Evolutionary conservation across 2,329 filamentous ascomycete species (phyloP).

Genomic region (Lachnellula cervina): DNA sequence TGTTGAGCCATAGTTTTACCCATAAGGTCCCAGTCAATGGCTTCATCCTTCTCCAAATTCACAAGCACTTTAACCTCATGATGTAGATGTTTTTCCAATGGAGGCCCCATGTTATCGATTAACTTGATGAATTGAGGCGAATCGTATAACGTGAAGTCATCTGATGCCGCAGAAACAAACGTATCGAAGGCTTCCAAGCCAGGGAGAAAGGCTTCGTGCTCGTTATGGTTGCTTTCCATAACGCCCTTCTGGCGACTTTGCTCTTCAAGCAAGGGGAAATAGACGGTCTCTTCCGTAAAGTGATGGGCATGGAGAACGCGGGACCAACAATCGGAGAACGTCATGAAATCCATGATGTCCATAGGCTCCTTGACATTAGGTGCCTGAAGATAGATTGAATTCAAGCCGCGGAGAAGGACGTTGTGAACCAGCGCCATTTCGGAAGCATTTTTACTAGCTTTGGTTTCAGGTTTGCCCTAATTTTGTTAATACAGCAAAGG

Average conservation of each 20-base stretch:
- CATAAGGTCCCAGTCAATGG: too few species aligned
- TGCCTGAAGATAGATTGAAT: constrained; percentile 35
- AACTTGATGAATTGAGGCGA: too few species aligned
- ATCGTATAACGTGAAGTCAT: too few species aligned
- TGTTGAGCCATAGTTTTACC: too few species aligned
- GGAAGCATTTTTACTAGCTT: too few species aligned
- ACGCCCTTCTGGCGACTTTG: constrained; percentile 32
- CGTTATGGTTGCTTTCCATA: constrained; percentile 39
- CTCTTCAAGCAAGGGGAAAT: constrained; percentile 38
- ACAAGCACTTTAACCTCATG: too few species aligned
- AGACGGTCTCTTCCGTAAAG: constrained; percentile 33
- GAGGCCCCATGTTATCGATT: too few species aligned
- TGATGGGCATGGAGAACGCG: constrained; percentile 37
- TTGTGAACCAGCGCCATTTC: constrained; percentile 34
- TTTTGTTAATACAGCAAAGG: too few species aligned
- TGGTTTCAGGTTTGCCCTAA: too few species aligned
- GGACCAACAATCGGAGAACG: constrained; percentile 14
- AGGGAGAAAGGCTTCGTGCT: constrained; percentile 37
- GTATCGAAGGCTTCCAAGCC: constrained; percentile 32
- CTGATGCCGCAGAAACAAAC: constrained; percentile 26
- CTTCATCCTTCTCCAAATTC: too few species aligned
- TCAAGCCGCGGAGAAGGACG: constrained; percentile 35
- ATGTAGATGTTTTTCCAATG: too few species aligned
- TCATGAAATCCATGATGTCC: constrained; percentile 33
- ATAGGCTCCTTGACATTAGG: constrained; percentile 34